Evolutionary conservation across 495 filamentous ascomycete species (phyloP).

Genomic region (Hyphodiscus hymeniophilus): DNA sequence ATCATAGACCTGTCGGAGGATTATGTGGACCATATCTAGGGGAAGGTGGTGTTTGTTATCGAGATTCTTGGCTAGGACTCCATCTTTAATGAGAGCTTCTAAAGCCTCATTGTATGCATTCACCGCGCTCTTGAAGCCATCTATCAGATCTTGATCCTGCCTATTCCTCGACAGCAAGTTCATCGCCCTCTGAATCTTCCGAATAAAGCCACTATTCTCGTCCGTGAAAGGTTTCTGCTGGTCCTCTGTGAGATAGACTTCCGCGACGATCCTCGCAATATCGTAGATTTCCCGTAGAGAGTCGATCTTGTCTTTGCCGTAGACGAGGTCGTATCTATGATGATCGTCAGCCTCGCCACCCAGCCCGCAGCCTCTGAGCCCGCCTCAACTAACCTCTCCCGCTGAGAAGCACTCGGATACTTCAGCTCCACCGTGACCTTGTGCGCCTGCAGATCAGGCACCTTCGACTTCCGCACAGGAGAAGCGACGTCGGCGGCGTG

Average conservation of each 20-base stretch:
- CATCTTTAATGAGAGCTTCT: constrained; percentile 47
- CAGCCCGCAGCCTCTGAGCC: too few species aligned
- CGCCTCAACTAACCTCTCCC: constrained; percentile 57
- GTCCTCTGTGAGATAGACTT: constrained; percentile 63
- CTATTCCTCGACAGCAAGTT: constrained; percentile 24
- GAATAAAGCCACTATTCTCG: constrained; percentile 62
- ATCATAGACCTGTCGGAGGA: constrained; percentile 81
- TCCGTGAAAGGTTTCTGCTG: constrained; percentile 59
- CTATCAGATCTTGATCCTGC: constrained; percentile 25
- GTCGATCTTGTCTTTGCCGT: constrained; percentile 74
- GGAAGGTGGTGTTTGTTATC: constrained; percentile 54
- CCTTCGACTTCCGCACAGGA: constrained; percentile 36
- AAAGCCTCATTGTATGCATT: constrained; percentile 68
- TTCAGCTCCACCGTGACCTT: constrained; percentile 47
- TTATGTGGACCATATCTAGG: constrained; percentile 65
- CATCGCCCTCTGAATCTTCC: constrained; percentile 57
- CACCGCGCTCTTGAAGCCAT: constrained; percentile 60
- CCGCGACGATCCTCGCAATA: constrained; percentile 64
- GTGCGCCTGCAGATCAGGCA: constrained; percentile 35
- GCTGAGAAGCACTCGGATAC: constrained; percentile 63
- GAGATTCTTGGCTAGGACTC: constrained; percentile 62
- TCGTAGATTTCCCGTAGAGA: constrained; percentile 77
- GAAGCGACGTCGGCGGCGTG: constrained; percentile 63
- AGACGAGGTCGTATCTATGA: constrained; percentile 68
- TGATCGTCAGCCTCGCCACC: constrained; percentile 18